Evolutionary conservation across 169 alveolate genomes (phyloP).

Genomic region (Perkinsus marinus): DNA sequence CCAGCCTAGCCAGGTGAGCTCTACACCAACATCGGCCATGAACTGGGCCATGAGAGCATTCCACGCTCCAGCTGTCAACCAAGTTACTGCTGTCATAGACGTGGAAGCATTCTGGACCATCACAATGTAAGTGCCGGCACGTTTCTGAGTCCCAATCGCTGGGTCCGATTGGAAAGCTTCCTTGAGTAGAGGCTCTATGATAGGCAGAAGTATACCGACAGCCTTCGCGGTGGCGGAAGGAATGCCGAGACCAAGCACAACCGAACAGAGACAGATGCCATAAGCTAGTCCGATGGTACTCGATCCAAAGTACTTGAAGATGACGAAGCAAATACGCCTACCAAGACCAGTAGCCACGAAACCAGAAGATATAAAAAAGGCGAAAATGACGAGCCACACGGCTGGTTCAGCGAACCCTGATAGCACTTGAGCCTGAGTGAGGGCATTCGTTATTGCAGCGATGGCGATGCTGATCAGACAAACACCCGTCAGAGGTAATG

Average conservation of each 20-base stretch:
- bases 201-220: not conserved
- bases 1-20: not conserved
- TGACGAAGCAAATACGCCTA: not conserved
- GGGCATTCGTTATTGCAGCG: not conserved
- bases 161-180: not conserved
- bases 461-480: not conserved
- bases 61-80: not conserved
- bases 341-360: not conserved
- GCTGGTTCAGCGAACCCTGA: not conserved
- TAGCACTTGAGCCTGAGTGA: not conserved
- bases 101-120: not conserved
- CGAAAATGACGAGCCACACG: not conserved
- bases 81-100: not conserved
- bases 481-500: not conserved
- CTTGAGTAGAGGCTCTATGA: not conserved
- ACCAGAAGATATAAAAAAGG: not conserved
- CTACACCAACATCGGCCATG: not conserved
- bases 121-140: not conserved
- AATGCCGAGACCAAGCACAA: not conserved
- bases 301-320: not conserved
- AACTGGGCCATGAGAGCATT: not conserved
- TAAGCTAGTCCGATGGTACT: not conserved
- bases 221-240: not conserved
- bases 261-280: not conserved
- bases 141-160: not conserved